A percentile compares a stretch with the other conserved stretches of the same genome.
phyloP scores from a whole-genome alignment of 2,329 filamentous ascomycete genomes.

The Colletotrichum kahawae region DNA sequence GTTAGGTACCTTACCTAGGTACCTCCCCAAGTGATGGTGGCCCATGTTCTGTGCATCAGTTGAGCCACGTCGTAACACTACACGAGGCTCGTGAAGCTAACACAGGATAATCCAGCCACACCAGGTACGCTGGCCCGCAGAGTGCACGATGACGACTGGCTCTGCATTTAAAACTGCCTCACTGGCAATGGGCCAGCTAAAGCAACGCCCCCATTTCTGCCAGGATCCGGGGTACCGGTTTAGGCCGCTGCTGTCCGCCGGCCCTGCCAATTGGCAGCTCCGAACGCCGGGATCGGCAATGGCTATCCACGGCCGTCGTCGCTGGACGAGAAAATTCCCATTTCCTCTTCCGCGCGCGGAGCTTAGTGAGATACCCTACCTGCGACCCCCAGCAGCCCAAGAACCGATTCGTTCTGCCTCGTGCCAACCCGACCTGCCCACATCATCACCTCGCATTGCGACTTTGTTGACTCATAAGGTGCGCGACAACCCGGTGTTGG shows the following conservation, averaged over 20 bases:
- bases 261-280: conserved; percentile 8
- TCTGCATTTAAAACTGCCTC: background rate
- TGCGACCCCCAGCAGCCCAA: background rate
- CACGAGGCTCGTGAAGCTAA: background rate
- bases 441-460: background rate
- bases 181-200: background rate
- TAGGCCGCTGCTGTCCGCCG: conserved; percentile 8
- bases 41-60: background rate
- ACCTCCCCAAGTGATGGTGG: background rate
- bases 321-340: conserved; percentile 16
- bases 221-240: conserved; percentile 17
- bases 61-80: background rate
- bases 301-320: conserved; percentile 17
- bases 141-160: background rate
- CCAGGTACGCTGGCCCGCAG: background rate
- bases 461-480: background rate
- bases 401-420: background rate
- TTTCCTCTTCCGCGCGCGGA: conserved; percentile 21
- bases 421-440: background rate
- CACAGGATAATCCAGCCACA: background rate
- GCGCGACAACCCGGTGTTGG: background rate
- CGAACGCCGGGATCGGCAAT: conserved; percentile 22
- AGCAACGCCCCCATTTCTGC: background rate
- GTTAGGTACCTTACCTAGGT: background rate
- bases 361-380: conserved; percentile 4